Evolutionary conservation across 1,139 yeast species (phyloP).

Genomic region (Yamadazyma friedrichii): DNA sequence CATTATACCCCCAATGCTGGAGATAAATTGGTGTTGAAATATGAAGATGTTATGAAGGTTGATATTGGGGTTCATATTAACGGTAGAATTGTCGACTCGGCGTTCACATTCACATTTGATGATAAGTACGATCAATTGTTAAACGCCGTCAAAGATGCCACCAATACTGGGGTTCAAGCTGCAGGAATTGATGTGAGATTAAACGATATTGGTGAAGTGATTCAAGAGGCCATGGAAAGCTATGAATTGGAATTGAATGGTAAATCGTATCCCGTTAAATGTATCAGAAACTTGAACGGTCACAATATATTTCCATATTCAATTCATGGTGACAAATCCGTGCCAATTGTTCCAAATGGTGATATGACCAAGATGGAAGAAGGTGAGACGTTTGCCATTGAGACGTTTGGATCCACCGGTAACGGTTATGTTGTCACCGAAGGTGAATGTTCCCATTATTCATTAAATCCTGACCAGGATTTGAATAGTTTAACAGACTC

Average conservation of each 20-base stretch:
- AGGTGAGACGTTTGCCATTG: constrained; percentile 97
- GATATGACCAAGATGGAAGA: constrained; percentile 98
- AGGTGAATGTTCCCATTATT: constrained; percentile 96
- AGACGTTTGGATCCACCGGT: constrained; percentile 97
- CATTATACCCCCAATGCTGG: constrained; percentile 98
- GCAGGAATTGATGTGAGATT: constrained; percentile 96
- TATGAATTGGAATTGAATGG: constrained; percentile 92
- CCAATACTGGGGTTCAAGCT: constrained; percentile 87
- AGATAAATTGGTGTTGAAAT: constrained; percentile 73
- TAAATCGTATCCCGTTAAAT: constrained; percentile 77
- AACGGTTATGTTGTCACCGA: constrained; percentile 81
- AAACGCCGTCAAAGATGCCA: constrained; percentile 87
- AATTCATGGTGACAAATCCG: constrained; percentile 94
- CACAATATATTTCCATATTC: constrained; percentile 82
- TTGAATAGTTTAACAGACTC: constrained; percentile 52
- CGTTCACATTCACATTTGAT: constrained; percentile 89
- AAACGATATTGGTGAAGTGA: constrained; percentile 92
- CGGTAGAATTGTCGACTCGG: constrained; percentile 94
- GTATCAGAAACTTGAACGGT: constrained; percentile 90
- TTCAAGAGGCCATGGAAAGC: constrained; percentile 97
- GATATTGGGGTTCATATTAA: constrained; percentile 97
- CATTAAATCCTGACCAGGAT: constrained; percentile 52
- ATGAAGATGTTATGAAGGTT: constrained; percentile 94
- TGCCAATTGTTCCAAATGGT: constrained; percentile 91
- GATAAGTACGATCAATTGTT: constrained; percentile 77